phyloP scores from a whole-genome alignment of 768 basidiomycete species.

The Tylopilus vinaceipallidus region DNA sequence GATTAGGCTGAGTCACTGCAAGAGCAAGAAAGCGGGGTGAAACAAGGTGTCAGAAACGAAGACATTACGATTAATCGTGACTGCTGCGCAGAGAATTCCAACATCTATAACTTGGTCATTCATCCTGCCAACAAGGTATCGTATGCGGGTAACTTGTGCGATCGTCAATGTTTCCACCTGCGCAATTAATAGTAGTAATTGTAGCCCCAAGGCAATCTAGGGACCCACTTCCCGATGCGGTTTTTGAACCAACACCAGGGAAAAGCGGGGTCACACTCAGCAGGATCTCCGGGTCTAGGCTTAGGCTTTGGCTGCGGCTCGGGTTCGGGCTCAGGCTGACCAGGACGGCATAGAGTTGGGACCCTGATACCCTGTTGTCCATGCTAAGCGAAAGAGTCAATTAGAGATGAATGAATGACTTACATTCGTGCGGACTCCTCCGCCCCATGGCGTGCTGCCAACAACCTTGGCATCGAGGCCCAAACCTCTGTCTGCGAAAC shows the following conservation, averaged over 20 bases:
- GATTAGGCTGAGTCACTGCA: conserved; percentile 5
- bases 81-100: not conserved
- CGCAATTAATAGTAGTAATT: conserved; percentile 20
- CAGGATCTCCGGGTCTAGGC: conserved; percentile 35
- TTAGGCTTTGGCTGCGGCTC: conserved; percentile 27
- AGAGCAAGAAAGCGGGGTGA: conserved; percentile 12
- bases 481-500: conserved; percentile 79
- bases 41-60: not conserved
- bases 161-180: conserved; percentile 9
- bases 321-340: conserved; percentile 9
- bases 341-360: conserved; percentile 40
- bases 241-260: conserved; percentile 28
- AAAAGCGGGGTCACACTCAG: conserved; percentile 21
- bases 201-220: conserved; percentile 26
- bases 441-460: conserved; percentile 89
- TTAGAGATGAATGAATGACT: conserved; percentile 5
- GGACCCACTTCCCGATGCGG: conserved; percentile 16
- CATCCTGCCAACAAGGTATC: conserved; percentile 13
- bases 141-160: conserved; percentile 8
- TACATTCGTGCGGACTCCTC: conserved; percentile 77
- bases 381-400: not conserved
- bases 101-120: conserved; percentile 11
- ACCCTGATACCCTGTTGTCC: conserved; percentile 37
- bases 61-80: not conserved
- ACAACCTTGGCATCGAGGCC: conserved; percentile 73